Evolutionary conservation across 495 filamentous ascomycete genomes (phyloP).

Genomic region (Tuber indicum): DNA sequence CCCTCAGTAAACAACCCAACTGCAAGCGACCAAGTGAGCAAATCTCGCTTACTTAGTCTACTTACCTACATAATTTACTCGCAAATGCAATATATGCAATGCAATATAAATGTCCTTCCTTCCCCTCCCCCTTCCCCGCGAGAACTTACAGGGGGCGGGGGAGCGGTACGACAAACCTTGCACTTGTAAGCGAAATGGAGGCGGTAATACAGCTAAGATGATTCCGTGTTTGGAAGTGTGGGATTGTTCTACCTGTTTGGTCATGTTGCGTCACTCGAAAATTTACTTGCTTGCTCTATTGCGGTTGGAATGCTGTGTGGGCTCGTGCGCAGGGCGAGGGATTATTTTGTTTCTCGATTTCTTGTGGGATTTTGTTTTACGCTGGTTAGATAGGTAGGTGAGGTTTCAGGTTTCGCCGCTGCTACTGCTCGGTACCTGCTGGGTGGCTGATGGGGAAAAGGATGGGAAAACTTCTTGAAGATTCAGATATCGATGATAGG

Average conservation of each 20-base stretch:
- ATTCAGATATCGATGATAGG: neutral
- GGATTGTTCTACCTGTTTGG: neutral
- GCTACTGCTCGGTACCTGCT: neutral
- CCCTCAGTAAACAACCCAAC: neutral
- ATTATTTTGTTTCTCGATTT: neutral
- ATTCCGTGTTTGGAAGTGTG: neutral
- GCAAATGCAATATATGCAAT: neutral
- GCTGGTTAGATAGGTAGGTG: neutral
- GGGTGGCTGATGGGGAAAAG: neutral
- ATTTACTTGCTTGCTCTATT: neutral
- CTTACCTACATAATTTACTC: neutral
- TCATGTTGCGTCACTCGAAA: slow-evolving; percentile 3
- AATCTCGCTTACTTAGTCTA: neutral
- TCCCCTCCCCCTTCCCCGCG: neutral
- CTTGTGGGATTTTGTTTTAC: neutral
- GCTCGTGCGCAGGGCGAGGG: neutral
- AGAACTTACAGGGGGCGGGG: neutral
- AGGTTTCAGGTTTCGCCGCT: neutral
- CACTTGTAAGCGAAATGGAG: neutral
- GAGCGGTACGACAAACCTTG: neutral
- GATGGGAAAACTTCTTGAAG: neutral
- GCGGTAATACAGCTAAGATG: neutral
- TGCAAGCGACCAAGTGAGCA: slow-evolving; percentile 5
- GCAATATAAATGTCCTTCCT: neutral
- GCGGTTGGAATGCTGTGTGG: neutral